Conservation (phyloP, 352 stramenopile genomes). For the Phytophthora fragariaefolia region DNA sequence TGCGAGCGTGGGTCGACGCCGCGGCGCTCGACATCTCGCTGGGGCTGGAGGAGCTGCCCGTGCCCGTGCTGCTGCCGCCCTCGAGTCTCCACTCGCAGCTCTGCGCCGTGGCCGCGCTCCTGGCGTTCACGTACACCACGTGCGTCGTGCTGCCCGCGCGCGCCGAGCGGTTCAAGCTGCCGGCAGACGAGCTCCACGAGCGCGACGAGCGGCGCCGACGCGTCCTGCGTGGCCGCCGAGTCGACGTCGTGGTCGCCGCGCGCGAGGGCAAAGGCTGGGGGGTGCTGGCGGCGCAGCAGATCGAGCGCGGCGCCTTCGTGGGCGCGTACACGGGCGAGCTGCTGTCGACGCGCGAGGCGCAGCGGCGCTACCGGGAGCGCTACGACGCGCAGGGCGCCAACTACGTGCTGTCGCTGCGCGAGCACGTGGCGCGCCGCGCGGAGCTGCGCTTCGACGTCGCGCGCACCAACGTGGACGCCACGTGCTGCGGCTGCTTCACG, state of each 20-base stretch:
- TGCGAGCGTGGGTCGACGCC: constrained; percentile 17
- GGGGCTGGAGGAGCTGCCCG: constrained; percentile 21
- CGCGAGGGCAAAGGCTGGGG: constrained; percentile 54
- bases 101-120: constrained; percentile 1
- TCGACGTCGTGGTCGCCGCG: constrained; percentile 41
- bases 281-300: constrained; percentile 41
- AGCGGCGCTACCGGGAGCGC: constrained; percentile 38
- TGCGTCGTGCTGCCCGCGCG: constrained; percentile 33
- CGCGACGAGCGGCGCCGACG: constrained; percentile 27
- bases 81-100: constrained; percentile 6
- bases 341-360: constrained; percentile 54
- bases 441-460: constrained; percentile 32
- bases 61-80: constrained; percentile 13
- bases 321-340: constrained; percentile 73
- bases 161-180: constrained; percentile 32
- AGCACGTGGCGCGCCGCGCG: constrained; percentile 32
- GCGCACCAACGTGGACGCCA: constrained; percentile 72
- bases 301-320: constrained; percentile 44
- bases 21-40: constrained; percentile 24
- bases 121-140: constrained; percentile 46
- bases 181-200: constrained; percentile 25
- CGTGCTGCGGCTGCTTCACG: constrained; percentile 52
- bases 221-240: constrained; percentile 34
- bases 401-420: constrained; percentile 66
- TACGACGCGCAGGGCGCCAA: constrained; percentile 43